Evolutionary conservation across 2,329 filamentous ascomycete species (phyloP).

Genomic region (Leptographium procerum): DNA sequence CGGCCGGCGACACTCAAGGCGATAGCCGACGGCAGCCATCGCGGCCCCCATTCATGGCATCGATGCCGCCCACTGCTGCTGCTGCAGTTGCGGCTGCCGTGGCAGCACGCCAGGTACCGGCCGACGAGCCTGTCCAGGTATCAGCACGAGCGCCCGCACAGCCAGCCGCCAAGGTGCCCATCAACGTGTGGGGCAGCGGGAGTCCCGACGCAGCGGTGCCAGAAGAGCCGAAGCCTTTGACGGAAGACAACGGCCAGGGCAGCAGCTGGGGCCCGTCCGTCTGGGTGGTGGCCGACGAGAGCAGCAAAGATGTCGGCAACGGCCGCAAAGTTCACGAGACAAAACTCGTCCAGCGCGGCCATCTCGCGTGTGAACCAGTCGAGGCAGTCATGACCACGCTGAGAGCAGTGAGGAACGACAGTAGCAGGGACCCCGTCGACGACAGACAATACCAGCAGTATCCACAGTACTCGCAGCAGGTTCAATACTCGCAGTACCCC

Average conservation of each 20-base stretch:
- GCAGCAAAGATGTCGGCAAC: neutral
- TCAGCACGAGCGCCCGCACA: neutral
- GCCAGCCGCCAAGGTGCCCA: neutral
- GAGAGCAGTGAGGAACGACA: too few species aligned
- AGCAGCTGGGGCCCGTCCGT: neutral
- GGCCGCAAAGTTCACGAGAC: neutral
- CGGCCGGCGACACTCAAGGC: too few species aligned
- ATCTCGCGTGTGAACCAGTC: neutral
- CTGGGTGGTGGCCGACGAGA: neutral
- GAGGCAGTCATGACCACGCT: too few species aligned
- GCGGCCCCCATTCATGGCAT: too few species aligned
- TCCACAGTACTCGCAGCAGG: neutral
- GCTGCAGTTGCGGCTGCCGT: too few species aligned
- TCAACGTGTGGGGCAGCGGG: neutral
- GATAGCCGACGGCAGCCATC: too few species aligned
- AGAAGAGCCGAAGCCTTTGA: neutral
- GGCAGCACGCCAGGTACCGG: neutral
- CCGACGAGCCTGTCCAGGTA: neutral
- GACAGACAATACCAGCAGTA: neutral
- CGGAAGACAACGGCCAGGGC: too few species aligned
- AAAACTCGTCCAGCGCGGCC: neutral
- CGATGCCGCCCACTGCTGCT: too few species aligned
- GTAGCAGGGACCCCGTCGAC: too few species aligned
- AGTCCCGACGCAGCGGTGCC: neutral
- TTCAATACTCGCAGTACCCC: too few species aligned